A percentile compares a stretch with the other conserved stretches of the same genome.
phyloP scores from a whole-genome alignment of 2,329 filamentous ascomycete genomes.

The Fusarium floridanum region DNA sequence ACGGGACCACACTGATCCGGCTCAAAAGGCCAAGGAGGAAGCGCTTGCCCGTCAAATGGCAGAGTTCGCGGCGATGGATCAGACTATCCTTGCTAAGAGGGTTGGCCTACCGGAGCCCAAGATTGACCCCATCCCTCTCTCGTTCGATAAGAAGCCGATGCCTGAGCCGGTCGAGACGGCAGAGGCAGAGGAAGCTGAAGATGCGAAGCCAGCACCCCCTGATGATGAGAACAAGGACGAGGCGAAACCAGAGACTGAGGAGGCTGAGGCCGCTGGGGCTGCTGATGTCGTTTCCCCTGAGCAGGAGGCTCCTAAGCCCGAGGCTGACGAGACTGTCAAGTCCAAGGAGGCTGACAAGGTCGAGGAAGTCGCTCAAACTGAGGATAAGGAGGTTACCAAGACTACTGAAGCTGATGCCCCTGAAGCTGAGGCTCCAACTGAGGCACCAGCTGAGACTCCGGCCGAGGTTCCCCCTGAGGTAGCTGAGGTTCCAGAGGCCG shows the following conservation, averaged over 20 bases:
- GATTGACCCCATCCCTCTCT: constrained; percentile 62
- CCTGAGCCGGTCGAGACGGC: constrained; percentile 45
- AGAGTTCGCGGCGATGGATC: constrained; percentile 74
- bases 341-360: neutral
- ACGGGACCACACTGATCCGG: constrained; percentile 42
- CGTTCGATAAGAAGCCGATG: constrained; percentile 54
- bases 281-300: neutral
- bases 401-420: neutral
- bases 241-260: constrained; percentile 20
- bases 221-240: constrained; percentile 11
- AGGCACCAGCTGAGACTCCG: neutral
- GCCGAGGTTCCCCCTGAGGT: neutral
- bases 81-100: constrained; percentile 69
- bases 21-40: constrained; percentile 50
- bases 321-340: constrained; percentile 12
- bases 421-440: neutral
- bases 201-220: neutral
- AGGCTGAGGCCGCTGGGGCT: neutral
- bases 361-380: neutral
- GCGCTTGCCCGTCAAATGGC: constrained; percentile 65
- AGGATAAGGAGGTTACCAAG: constrained; percentile 1
- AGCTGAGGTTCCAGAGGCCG: neutral
- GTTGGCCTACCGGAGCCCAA: constrained; percentile 62
- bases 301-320: neutral
- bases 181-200: constrained; percentile 17